Percentiles rank a stretch among this genome's conserved stretches.
phyloP scores from a whole-genome alignment of 805 yeast species.

The Candida lessepsii region DNA sequence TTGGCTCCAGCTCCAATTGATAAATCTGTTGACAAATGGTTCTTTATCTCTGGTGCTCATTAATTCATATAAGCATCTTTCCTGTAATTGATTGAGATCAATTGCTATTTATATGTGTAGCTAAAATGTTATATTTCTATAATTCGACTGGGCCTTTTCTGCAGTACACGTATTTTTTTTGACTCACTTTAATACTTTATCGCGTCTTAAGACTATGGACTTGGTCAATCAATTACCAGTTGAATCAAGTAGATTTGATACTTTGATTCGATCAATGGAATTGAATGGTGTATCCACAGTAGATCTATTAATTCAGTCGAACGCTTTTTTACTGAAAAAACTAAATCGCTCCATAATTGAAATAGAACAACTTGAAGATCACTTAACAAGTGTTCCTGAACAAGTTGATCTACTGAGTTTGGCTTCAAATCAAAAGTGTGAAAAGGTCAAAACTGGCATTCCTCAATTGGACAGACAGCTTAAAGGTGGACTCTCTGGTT shows the following conservation, averaged over 20 bases:
- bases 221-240: conserved; percentile 4
- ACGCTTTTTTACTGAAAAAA: conserved; percentile 18
- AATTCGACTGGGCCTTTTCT: neutral
- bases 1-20: conserved; percentile 91
- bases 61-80: conserved; percentile 19
- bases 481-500: conserved; percentile 32
- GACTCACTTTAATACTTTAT: neutral
- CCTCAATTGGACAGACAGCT: conserved; percentile 24
- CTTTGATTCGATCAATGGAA: conserved; percentile 18
- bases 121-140: conserved; percentile 1
- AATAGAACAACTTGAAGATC: conserved; percentile 19
- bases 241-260: conserved; percentile 13
- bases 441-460: conserved; percentile 24
- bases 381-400: conserved; percentile 7
- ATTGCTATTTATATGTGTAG: neutral
- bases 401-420: conserved; percentile 1
- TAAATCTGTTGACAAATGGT: conserved; percentile 97
- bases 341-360: conserved; percentile 28
- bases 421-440: neutral
- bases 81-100: neutral
- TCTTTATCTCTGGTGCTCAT: conserved; percentile 86
- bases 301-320: conserved; percentile 21
- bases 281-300: conserved; percentile 25
- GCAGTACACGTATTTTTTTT: too few relatives aligned
- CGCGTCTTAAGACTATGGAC: conserved; percentile 10